Evolutionary conservation across 371 early-diverging fungal genomes (phyloP), one percentile per base, ranked within the genome.

Genomic region (Saksenaea oblongispora): DNA sequence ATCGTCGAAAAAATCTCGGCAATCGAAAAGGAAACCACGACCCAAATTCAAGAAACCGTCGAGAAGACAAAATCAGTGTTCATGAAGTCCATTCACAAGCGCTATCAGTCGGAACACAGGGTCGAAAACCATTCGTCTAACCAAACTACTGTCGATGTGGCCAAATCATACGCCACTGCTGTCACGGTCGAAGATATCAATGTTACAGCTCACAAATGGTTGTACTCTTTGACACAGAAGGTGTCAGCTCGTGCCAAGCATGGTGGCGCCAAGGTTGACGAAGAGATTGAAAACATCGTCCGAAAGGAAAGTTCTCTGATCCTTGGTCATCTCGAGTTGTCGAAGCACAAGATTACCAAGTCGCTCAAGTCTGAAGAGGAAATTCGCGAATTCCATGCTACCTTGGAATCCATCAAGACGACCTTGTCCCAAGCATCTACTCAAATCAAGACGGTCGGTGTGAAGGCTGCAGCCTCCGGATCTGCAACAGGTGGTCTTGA

Each of bases 171-270:
- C 18, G 58, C 15, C 1, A 26, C 58, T 58, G 58, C 34, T 28
- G 7, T 64, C 14, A 58, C 67, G 26, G 57, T 73, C 24, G 66
- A 73, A 55, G 73, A 73, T 54, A 39, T 73, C 18, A 69, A 65
- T 35, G 55, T 66, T 11, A 70, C 66, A 26, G 57, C 70, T 10
- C 70, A 67, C 57, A 62, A 70, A 34, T 73, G 70, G 73, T 42
- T 73, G 4, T 64, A 63, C 47, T 34, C 51, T n/a, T 18, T 73
- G 54, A 61, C 73, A 24, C 67, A 73, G 47, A 66, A 58, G 35
- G 73, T 73, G n/a, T 73, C 73, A 28, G 27, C 54, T 11, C 57
- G 64, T 26, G 66, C 70, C 37, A 59, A 70, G 56, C 60, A 64
- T 17, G 64, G 67, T 28, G 58, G 56, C 15, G 57, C 66, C 3